phyloP scores from a whole-genome alignment of 805 yeast genomes.

The Wickerhamomyces rabaulensis region DNA sequence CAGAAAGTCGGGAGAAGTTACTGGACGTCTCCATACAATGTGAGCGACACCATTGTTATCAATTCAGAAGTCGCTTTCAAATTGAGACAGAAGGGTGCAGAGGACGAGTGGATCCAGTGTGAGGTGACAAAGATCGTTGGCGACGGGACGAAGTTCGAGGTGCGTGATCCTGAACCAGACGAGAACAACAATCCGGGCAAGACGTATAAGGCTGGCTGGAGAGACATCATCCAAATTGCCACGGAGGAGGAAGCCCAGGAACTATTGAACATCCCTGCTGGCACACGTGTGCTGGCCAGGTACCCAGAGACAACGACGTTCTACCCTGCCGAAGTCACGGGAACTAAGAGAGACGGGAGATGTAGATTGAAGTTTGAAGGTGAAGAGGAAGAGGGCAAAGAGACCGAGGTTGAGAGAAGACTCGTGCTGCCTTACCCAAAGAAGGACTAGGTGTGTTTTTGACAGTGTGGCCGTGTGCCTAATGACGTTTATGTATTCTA shows the following conservation, averaged over 20 bases:
- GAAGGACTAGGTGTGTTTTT: constrained; percentile 3
- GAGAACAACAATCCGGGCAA: constrained; percentile 87
- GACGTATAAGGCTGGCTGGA: constrained; percentile 74
- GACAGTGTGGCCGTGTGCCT: too few relatives aligned
- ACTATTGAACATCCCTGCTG: constrained; percentile 57
- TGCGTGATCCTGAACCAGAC: constrained; percentile 97
- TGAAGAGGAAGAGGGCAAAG: constrained; percentile 94
- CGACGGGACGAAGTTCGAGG: constrained; percentile 75
- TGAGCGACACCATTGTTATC: constrained; percentile 48
- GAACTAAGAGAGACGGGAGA: constrained; percentile 64
- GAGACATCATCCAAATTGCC: constrained; percentile 74
- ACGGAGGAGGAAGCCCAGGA: constrained; percentile 37
- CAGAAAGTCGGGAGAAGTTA: constrained; percentile 25
- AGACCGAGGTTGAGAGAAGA: constrained; percentile 85
- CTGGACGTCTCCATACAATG: constrained; percentile 51
- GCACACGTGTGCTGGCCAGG: constrained; percentile 81
- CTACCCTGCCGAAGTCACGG: constrained; percentile 88
- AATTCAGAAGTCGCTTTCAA: constrained; percentile 89
- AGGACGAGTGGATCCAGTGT: constrained; percentile 94
- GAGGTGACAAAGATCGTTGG: constrained; percentile 72
- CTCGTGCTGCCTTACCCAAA: constrained; percentile 74
- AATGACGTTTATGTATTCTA: neutral
- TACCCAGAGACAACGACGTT: constrained; percentile 98
- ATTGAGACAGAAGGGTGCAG: constrained; percentile 62
- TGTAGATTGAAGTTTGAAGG: constrained; percentile 88